Base-by-base conservation (phyloP, 345 rosid genomes). In the Eucalyptus cloeziana region DNA sequence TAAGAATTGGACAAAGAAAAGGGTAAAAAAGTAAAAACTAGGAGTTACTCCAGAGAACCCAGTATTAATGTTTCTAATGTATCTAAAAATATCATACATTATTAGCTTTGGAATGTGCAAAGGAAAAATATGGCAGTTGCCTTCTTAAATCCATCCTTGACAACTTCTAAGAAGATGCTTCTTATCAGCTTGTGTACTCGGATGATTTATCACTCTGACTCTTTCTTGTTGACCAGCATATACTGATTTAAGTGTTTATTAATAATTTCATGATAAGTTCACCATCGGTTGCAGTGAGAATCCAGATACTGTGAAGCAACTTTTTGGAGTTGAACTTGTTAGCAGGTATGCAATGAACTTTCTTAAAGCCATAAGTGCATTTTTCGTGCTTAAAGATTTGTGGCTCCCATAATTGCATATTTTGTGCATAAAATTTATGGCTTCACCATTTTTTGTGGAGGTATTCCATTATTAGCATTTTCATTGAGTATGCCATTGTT, bases 321-420 rank as follows among this genome's bases (percentile, higher is more conserved):
- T 98, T 87, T 98, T 98, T 91, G 99, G 99, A 87, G 90, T 97
- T 86, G 96, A 97, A 85, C 97, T 98, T 89, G 90, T 60, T 89
- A 98, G 99, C 97, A 96, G 99, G 99, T 98, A 91, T 81, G 50
- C 86, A 86, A 86, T 85, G 67, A 45, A 49, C 25, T 60, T 79
- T 85, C 54, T 79, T 45, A 45, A 43, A 87, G 80, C 21, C 17
- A 87, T 30, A 52, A 45, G 17, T 86, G 21, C 56, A 49, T 49
- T 50, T 47, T 37, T 44, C 7, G 2, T 85, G 30, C 31, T 85
- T 37, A 52, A 17, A 33, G 86, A 44, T 80, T 37, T 80, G 30
- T 62, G 69, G 16, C 33, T 27, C 33, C 67, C 31, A 13, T 62
- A 27, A 62, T 62, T 62, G 31, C 33, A 30, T 64, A 64, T 64